Conservation (phyloP, 2,329 filamentous ascomycete species). For the Cladophialophora chaetospira region DNA sequence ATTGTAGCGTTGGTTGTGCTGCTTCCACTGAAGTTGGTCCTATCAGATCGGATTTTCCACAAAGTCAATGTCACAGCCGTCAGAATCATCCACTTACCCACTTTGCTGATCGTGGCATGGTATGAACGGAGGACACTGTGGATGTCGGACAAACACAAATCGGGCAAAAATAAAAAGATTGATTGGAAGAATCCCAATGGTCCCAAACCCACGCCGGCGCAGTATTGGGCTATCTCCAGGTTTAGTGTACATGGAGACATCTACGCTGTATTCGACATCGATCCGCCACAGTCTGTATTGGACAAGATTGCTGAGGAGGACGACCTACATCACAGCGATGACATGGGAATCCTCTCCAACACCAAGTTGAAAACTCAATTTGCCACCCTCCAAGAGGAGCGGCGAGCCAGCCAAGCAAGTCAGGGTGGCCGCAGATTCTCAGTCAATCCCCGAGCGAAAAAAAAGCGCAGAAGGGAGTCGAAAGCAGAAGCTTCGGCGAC, state of each 20-base stretch:
- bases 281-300: constrained; percentile 64
- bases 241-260: constrained; percentile 73
- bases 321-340: constrained; percentile 47
- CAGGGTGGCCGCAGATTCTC: constrained; percentile 8
- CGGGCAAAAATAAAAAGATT: constrained; percentile 17
- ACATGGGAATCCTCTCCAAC: constrained; percentile 16
- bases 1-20: constrained; percentile 73
- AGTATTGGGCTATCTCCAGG: constrained; percentile 67
- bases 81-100: constrained; percentile 71
- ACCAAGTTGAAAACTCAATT: constrained; percentile 15
- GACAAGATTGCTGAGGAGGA: constrained; percentile 61
- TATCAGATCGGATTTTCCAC: constrained; percentile 84
- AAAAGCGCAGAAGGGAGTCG: constrained; percentile 9
- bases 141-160: constrained; percentile 37
- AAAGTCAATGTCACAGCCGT: constrained; percentile 82
- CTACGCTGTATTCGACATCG: constrained; percentile 70
- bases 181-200: constrained; percentile 30
- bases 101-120: constrained; percentile 70
- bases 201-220: constrained; percentile 21
- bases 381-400: not conserved
- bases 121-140: constrained; percentile 72
- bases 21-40: constrained; percentile 74
- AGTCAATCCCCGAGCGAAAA: constrained; percentile 5
- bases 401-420: constrained; percentile 12
- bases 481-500: not conserved